Evolutionary conservation across 2,329 filamentous ascomycete genomes (phyloP).

Genomic region (Aspergillus sp.): DNA sequence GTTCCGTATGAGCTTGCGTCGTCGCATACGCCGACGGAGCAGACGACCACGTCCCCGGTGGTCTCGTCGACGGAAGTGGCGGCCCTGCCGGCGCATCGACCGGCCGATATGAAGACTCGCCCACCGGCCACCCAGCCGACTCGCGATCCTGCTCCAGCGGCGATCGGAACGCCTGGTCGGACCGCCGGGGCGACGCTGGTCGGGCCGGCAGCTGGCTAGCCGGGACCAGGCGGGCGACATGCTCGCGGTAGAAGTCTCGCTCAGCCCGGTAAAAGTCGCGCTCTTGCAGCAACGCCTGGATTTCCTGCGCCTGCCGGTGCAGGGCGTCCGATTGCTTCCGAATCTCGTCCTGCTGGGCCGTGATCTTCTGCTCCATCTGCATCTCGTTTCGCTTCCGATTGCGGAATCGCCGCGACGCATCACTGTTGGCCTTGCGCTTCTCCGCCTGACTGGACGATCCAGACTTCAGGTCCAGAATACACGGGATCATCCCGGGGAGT

Average conservation of each 20-base stretch:
- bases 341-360: conserved; percentile 36
- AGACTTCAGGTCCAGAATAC: conserved; percentile 39
- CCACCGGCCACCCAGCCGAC: conserved; percentile 8
- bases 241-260: conserved; percentile 39
- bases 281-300: conserved; percentile 32
- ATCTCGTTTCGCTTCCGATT: conserved; percentile 41
- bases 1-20: background rate
- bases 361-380: conserved; percentile 38
- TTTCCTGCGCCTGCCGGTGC: conserved; percentile 31
- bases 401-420: conserved; percentile 40
- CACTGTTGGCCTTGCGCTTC: conserved; percentile 43
- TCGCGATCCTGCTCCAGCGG: conserved; percentile 14
- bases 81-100: conserved; percentile 6
- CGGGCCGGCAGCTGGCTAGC: conserved; percentile 26
- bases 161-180: conserved; percentile 7
- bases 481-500: conserved; percentile 32
- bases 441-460: conserved; percentile 41
- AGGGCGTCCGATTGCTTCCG: conserved; percentile 28
- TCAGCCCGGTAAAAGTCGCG: conserved; percentile 40
- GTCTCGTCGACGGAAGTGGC: conserved; percentile 4
- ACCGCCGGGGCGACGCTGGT: conserved; percentile 26
- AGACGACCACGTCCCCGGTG: conserved; percentile 14
- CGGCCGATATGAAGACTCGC: conserved; percentile 8
- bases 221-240: conserved; percentile 25
- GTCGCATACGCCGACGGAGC: conserved; percentile 11